Base-by-base conservation (phyloP, 192 early-diverging fungal genomes). In the Mortierella hygrophila region DNA sequence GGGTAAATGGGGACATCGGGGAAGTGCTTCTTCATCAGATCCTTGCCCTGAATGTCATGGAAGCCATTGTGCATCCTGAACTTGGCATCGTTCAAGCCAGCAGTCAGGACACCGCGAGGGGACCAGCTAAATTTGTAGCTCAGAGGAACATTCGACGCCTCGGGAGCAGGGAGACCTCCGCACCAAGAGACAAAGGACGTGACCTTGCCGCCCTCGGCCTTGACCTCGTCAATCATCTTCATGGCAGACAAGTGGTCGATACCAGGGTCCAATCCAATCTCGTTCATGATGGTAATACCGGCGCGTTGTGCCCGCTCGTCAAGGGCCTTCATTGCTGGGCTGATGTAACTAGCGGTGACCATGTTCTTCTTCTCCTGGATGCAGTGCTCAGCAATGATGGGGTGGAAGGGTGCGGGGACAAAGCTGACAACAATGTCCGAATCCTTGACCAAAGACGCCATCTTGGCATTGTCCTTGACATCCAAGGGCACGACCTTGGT, bases 51-150 rank as follows among this genome's bases (percentile, higher is more conserved):
- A 47, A 99, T 97, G 13, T 91, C 70, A 52, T 93, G 87, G 68
- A 92, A 88, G 75, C 93, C 81, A 54, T 79, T 81, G 46, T 75
- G 83, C 83, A 91, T 90, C 82, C 95, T 93, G 90, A 94, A 99
- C 70, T 90, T 89, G 21, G 98, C 98, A 29, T 93, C 87, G 77
- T 99, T 99, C 41, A 94, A 82, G 3, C 94, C 95, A 21, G 98
- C 98, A 9, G 96, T 94, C 78, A 99, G 88, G 7, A 98, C 98
- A 47, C 98, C 96, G 18, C 94, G 90, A 10, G 98, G 96, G 3
- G 96, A 96, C 97, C 98, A 99, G 55, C 94, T 95, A 85, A 99
- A 99, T 81, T 99, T 99, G 92, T 99, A 96, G 23, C 94, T 97
- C 21, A 99, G 88, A 57, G 97, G 96, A 73, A 98, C 98, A 83